Evolutionary conservation across 2,329 filamentous ascomycete species (phyloP), one percentile per base, ranked within the genome.

Genomic region (Colletotrichum tropicale): DNA sequence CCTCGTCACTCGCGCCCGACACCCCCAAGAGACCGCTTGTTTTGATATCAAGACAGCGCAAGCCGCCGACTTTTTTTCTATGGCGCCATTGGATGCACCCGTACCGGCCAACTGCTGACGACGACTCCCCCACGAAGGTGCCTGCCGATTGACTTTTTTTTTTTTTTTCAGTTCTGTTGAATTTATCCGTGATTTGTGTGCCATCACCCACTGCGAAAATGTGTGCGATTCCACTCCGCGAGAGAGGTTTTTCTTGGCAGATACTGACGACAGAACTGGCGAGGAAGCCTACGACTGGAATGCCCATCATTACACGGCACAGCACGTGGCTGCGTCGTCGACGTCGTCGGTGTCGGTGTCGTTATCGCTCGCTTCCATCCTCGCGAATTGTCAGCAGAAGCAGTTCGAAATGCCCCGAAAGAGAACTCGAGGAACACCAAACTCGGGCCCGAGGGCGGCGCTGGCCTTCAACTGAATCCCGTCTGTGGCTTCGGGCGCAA

Each of bases 81-180:
- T 64, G 38, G 68, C 24, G 72, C 72, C 28, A 48, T 48, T 48
- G 43, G 43, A 71, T 66, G 61, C 36, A 36, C 48, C 71, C 52
- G 26, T 72, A 72, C 48, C 55, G 18, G 30, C 58, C 21, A 38
- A 43, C 58, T 72, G 73, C 73, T 72, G 32, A 75, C 70, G 73
- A 72, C 56, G 69, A 75, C 26, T 34, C 68, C 52, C 52, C 43
- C 52, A 65, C 67, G 72, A 74, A 43, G 21, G 26, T 24, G 34
- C 71, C 21, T 56, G n/a, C 18, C 43, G 43, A 60, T 56, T 65
- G 24, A 56, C 55, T 21, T 48, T 58, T 32, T 67, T 60, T 38
- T 58, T 58, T 12, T 38, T 26, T 30, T 36, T 8, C 16, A 60
- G 7, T 30, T 13, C n/a, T 61, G 16, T 21, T 32, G 28, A 61